Conservation (phyloP, 768 basidiomycete species). For the Tricholoma matsutake region DNA sequence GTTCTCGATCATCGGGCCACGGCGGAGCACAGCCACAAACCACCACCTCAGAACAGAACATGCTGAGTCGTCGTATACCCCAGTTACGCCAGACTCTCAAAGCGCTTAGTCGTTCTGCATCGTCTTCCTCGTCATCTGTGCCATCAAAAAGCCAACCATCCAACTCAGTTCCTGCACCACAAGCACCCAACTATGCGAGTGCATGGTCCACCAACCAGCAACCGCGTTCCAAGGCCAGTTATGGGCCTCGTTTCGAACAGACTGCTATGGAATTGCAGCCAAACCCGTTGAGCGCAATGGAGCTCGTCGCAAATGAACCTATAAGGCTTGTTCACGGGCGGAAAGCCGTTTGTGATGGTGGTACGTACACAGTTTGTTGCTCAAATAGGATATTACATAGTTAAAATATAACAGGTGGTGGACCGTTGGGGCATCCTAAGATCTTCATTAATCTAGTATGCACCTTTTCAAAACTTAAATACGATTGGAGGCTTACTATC, state of each 20-base stretch:
- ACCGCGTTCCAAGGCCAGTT: constrained; percentile 54
- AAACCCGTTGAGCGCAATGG: constrained; percentile 87
- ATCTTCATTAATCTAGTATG: constrained; percentile 93
- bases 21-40: no score
- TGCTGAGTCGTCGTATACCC: constrained; percentile 40
- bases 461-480: constrained; percentile 7
- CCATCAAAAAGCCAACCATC: constrained; percentile 24
- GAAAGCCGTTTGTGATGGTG: constrained; percentile 92
- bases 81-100: constrained; percentile 29
- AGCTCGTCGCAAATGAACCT: constrained; percentile 82
- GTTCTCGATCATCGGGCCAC: no score
- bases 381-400: neutral
- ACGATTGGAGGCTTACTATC: neutral
- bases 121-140: constrained; percentile 22
- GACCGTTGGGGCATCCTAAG: constrained; percentile 94
- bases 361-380: constrained; percentile 44
- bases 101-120: constrained; percentile 27
- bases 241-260: constrained; percentile 90
- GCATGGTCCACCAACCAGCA: constrained; percentile 88
- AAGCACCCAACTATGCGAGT: constrained; percentile 78
- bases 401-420: constrained; percentile 60
- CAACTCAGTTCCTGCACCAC: constrained; percentile 38
- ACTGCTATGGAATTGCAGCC: constrained; percentile 86
- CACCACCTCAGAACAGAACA: no score
- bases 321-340: constrained; percentile 77